These are phyloP conservation scores for Paspalum vaginatum DNA, from an alignment of 176 grass and related monocot genomes.

Conservation along the genomic window DNA sequence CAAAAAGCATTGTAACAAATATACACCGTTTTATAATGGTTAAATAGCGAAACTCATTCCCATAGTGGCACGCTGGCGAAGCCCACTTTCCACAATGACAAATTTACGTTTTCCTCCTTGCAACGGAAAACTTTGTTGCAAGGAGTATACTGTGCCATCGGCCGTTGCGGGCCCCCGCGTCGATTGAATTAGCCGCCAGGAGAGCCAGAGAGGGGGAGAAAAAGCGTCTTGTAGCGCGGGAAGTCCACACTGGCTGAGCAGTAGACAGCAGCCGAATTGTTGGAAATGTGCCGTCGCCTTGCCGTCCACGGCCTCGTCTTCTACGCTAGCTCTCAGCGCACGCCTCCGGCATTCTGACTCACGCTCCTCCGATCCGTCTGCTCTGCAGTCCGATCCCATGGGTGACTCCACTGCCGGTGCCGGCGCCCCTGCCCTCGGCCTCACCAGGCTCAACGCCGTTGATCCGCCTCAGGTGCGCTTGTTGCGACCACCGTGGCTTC, in stretches of 20 bases:
- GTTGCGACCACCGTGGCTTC: neutral
- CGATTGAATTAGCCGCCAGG: too few relatives aligned
- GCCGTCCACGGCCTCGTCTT: neutral
- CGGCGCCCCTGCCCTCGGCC: conserved; percentile 53
- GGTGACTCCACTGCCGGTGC: conserved; percentile 46
- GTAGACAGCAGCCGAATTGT: neutral
- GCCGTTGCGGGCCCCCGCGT: too few relatives aligned
- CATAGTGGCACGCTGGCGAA: too few relatives aligned
- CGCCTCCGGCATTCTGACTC: neutral
- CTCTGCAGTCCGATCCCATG: conserved; percentile 36
- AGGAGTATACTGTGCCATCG: too few relatives aligned
- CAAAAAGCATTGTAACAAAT: too few relatives aligned
- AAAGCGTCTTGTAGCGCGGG: neutral
- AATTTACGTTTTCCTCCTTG: too few relatives aligned
- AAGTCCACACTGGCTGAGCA: neutral
- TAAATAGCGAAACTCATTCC: too few relatives aligned
- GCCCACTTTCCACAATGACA: too few relatives aligned
- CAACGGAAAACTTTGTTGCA: too few relatives aligned
- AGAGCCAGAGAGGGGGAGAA: too few relatives aligned
- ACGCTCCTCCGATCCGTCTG: neutral
- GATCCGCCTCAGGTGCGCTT: conserved; percentile 70
- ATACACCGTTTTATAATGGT: too few relatives aligned
- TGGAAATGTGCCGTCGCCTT: neutral
- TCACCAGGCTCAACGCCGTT: conserved; percentile 69
- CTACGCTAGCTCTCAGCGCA: neutral